Evolutionary conservation across 148 eudicot genomes (phyloP), one percentile per base, ranked within the genome.

Genomic region (Amaranthus palmeri): DNA sequence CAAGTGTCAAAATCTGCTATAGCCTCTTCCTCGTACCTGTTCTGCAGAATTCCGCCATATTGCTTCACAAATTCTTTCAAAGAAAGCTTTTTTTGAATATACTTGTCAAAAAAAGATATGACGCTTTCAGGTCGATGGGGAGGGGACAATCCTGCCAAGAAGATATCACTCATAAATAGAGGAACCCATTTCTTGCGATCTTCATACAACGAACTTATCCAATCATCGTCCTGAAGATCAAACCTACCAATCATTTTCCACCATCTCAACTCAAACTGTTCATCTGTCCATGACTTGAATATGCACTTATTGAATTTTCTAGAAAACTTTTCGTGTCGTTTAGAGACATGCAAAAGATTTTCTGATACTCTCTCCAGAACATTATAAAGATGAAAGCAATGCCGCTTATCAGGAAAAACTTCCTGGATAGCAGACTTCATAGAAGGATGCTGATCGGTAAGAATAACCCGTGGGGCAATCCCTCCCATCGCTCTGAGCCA

Each of bases 401-500:
- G 88, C 3, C 79, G 83, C 11, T 80, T 64, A 79, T 59, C 69
- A 56, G 84, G 88, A 58, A 85, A 82, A 43, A 85, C 78, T 58
- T 80, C 82, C 54, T 75, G 72, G 65, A 80, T 17, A 49, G 85
- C 80, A 75, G 81, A 75, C 67, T 80, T 80, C 48, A 85, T 72
- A 6, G 74, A 72, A 60, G 80, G 70, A 70, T 85, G 77, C 68
- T 85, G 88, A 15, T 85, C 82, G 55, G 80, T 72, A 53, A 85
- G 14, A 60, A 85, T 60, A 50, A 82, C 80, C 52, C 68, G 44
- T 10, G 88, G 88, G 52, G 80, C 76, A 8, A 56, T 78, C 63
- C 85, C 83, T 68, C 83, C 77, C 85, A 85, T 82, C 68, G 88
- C 85, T 78, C 84, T 80, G 55, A 83, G 80, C 88, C 88, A 85